These are phyloP conservation scores for Lenzites betulinus DNA, from an alignment of 768 basidiomycete genomes.

Conservation along the genomic window DNA sequence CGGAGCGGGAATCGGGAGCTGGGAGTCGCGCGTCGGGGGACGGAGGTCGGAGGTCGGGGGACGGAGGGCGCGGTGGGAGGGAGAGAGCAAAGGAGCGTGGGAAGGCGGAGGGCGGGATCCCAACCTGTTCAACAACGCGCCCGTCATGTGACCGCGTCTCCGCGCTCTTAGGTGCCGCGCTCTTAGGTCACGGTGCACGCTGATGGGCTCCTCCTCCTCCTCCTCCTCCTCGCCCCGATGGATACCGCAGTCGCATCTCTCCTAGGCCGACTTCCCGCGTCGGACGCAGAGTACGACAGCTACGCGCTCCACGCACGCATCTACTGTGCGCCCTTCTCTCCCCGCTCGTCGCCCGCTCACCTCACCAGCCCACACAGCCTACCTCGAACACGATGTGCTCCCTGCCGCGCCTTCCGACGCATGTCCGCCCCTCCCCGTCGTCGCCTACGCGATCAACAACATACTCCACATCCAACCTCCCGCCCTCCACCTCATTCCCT, in stretches of 20 bases:
- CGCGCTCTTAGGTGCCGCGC: background rate
- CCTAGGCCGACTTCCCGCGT: too few species aligned
- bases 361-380: background rate
- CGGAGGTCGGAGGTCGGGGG: background rate
- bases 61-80: constrained; percentile 1
- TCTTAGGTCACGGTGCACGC: too few species aligned
- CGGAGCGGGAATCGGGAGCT: background rate
- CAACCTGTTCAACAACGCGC: constrained; percentile 22
- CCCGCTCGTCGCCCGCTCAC: too few species aligned
- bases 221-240: background rate
- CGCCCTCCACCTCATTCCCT: constrained; percentile 6
- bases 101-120: background rate
- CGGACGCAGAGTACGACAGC: too few species aligned
- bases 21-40: background rate
- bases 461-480: constrained; percentile 14
- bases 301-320: too few species aligned
- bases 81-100: background rate
- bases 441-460: constrained; percentile 17
- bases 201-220: background rate
- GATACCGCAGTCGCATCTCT: too few species aligned
- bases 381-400: background rate
- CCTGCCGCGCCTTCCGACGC: background rate
- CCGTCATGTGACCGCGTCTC: constrained; percentile 21
- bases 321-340: too few species aligned
- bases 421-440: constrained; percentile 17